Percentiles rank a stretch among this genome's conserved stretches.
phyloP scores from a whole-genome alignment of 306 rosid genomes.

The Crataegus laevigata region DNA sequence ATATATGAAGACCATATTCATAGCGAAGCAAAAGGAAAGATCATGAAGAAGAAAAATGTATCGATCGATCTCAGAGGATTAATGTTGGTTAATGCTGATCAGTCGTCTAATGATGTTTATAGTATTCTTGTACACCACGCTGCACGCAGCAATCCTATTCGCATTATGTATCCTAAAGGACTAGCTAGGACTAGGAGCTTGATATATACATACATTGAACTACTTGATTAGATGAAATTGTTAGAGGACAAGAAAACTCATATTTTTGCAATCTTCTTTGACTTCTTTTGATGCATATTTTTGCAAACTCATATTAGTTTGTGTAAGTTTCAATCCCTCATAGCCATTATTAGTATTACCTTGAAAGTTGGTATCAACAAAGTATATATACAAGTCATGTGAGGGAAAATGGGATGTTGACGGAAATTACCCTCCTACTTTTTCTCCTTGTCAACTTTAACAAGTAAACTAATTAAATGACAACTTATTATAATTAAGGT shows the following conservation, averaged over 20 bases:
- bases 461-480: not conserved
- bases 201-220: not conserved
- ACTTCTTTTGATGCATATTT: not conserved
- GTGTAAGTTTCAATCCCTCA: not conserved
- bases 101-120: not conserved
- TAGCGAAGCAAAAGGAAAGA: not conserved
- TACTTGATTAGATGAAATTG: not conserved
- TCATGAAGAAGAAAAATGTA: not conserved
- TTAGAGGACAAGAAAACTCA: not conserved
- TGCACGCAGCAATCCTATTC: too few relatives aligned
- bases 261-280: not conserved
- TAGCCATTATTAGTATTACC: not conserved
- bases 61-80: not conserved
- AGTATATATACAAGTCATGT: slow-evolving; percentile 3
- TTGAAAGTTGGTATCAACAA: not conserved
- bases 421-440: not conserved
- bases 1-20: not conserved
- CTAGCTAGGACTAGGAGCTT: not conserved
- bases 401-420: not conserved
- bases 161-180: not conserved
- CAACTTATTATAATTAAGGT: not conserved
- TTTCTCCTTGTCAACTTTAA: not conserved
- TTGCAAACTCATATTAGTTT: too few relatives aligned
- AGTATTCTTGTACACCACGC: too few relatives aligned
- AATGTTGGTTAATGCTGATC: not conserved